Evolutionary conservation across 805 yeast genomes (phyloP), one percentile per base, ranked within the genome.

Genomic region (Yamadazyma insecticola): DNA sequence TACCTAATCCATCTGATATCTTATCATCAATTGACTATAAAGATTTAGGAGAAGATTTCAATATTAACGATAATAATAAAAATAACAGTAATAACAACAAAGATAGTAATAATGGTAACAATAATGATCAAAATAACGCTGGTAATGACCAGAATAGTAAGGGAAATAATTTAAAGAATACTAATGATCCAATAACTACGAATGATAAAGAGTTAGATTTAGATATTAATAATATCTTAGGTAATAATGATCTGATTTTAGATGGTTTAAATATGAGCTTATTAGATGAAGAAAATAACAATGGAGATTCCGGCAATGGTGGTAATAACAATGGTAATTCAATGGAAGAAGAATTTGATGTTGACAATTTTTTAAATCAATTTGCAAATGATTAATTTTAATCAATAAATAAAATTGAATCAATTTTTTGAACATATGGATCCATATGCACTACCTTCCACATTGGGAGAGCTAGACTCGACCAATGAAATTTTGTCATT

Each of bases 331-430:
- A 41, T 14, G 51, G 45, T 10, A 45, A 35, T 10, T 47, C 43
- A 12, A 41, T 39, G n/a, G 66, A 60, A 20, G 70, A 63, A 33
- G 70, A 63, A 32, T 65, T 65, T 43, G 70, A 65, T 37, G 72
- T 65, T 22, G 72, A 65, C 30, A 61, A 53, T 40, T 65, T 65
- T 36, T 53, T 65, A 36, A 62, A 61, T 39, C 70, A 65, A 40
- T 63, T 63, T 43, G 70, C 70, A 6, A 57, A 53, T 22, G 51
- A 50, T 25, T 60, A 56, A 22, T 56, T 7, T 6, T 10, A 27
- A 17, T 13, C 12, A 22, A 22, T 6, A 22, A 13, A 6, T n/a
- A n/a, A n/a, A 7, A 8, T 22, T 22, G 8, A 13, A 8, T 18
- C 10, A 18, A 18, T 18, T 7, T 7, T 18, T 18, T 18, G 21